phyloP scores from a whole-genome alignment of 768 basidiomycete genomes.

The Pleurotus sapidus region DNA sequence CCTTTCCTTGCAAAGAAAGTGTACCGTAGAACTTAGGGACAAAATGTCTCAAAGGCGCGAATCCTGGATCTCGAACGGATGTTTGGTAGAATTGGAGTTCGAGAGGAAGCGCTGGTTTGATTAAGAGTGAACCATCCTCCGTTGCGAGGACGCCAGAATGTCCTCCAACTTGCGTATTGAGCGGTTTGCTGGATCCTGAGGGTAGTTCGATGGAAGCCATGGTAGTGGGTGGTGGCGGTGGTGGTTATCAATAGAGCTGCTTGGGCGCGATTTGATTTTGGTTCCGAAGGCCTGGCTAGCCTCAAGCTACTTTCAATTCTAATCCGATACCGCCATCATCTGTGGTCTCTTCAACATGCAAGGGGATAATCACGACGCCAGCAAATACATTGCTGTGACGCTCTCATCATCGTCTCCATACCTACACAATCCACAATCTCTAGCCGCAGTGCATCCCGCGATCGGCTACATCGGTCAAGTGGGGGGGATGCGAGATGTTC shows the following conservation, averaged over 20 bases:
- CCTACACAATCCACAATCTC: slow-evolving; percentile 24
- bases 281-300: background rate
- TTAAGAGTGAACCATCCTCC: slow-evolving; percentile 73
- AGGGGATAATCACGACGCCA: slow-evolving; percentile 33
- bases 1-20: slow-evolving; percentile 64
- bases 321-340: slow-evolving; percentile 2
- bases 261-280: background rate
- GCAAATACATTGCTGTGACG: slow-evolving; percentile 43
- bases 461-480: slow-evolving; percentile 37
- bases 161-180: slow-evolving; percentile 74
- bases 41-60: slow-evolving; percentile 50
- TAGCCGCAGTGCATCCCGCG: slow-evolving; percentile 29
- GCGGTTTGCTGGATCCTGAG: slow-evolving; percentile 24
- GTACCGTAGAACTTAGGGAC: slow-evolving; percentile 81
- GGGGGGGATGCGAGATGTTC: slow-evolving; percentile 40
- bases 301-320: background rate
- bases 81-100: slow-evolving; percentile 75
- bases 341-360: slow-evolving; percentile 1
- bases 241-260: background rate
- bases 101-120: slow-evolving; percentile 66
- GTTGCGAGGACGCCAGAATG: slow-evolving; percentile 72
- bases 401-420: slow-evolving; percentile 31
- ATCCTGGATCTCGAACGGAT: slow-evolving; percentile 35
- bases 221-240: background rate
- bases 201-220: slow-evolving; percentile 6